Evolutionary conservation across 139 green algal species (phyloP), one percentile per base, ranked within the genome.

Genomic region (Chlorella sp.): DNA sequence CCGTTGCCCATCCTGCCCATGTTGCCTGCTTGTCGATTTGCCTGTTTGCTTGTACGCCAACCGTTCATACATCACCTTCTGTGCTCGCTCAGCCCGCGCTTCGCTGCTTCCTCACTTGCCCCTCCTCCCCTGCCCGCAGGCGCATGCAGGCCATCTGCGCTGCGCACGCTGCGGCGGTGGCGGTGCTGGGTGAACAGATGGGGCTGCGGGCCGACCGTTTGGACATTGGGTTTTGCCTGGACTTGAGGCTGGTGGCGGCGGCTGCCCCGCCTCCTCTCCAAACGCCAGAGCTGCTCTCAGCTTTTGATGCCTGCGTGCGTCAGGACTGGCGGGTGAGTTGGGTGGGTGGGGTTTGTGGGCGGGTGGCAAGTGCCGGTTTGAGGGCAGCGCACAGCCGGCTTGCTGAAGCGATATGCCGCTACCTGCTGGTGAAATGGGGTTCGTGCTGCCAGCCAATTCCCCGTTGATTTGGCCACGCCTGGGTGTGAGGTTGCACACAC

Each of bases 111-210:
- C 48, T 57, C 48, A 57, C 48, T 16, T 9, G 48, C 48, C 21
- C 64, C 64, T 71, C 21, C 16, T 16, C 64, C 32, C 24, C 9
- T 39, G 71, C 32, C n/a, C 28, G 28, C 71, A 78, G 71, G 71
- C 71, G 71, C 71, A 39, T n/a, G 71, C 71, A 78, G 32, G 71
- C 71, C 71, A 78, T 78, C 71, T 78, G 71, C 32, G 71, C 71
- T 3, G 71, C 71, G 71, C 71, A 78, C 5, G 71, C 71, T 78
- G 28, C 32, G 28, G 71, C 71, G 3, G 71, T 78, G 71, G 32
- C 34, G 24, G 71, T 78, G 21, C 71, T 78, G 71, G 71, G 71
- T 34, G 24, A 14, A 30, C 26, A 34, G 3, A 16, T 78, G 71
- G 71, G 71, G 32, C 71, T 78, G 71, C 71, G 14, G 16, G 30